These are phyloP conservation scores for Paulownia fortunei DNA, from an alignment of 257 asterid species.

Conservation along the genomic window DNA sequence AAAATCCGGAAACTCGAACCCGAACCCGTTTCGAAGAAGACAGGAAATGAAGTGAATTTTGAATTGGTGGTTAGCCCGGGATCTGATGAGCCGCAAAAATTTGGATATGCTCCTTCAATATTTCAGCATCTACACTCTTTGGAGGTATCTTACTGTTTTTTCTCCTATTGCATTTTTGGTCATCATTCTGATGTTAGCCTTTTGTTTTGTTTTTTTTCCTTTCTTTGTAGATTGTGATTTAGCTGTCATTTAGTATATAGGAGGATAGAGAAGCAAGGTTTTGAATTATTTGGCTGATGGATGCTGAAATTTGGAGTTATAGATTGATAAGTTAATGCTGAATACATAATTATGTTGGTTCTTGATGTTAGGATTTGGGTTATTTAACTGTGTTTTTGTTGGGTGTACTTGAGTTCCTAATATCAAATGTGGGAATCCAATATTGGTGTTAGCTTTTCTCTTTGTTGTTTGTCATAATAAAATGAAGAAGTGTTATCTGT, in stretches of 20 bases:
- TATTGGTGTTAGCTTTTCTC: background rate
- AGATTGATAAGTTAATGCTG: background rate
- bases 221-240: background rate
- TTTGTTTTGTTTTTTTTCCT: background rate
- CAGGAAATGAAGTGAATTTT: constrained; percentile 25
- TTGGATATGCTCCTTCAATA: constrained; percentile 56
- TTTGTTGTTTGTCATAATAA: background rate
- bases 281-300: background rate
- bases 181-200: background rate
- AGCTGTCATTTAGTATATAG: background rate
- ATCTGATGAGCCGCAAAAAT: constrained; percentile 40
- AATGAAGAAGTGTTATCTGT: background rate
- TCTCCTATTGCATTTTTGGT: background rate
- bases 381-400: background rate
- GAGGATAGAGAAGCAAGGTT: background rate
- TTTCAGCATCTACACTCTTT: constrained; percentile 69
- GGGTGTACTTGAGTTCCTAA: background rate
- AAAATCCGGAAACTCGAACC: constrained; percentile 30
- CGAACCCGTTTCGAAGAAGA: constrained; percentile 28
- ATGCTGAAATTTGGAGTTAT: background rate
- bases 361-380: background rate
- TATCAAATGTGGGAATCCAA: background rate
- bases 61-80: constrained; percentile 42
- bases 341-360: background rate
- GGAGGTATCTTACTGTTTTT: constrained; percentile 56